These are phyloP conservation scores for Arthroderma uncinatum DNA, from an alignment of 2,329 filamentous ascomycete genomes.

Conservation along the genomic window DNA sequence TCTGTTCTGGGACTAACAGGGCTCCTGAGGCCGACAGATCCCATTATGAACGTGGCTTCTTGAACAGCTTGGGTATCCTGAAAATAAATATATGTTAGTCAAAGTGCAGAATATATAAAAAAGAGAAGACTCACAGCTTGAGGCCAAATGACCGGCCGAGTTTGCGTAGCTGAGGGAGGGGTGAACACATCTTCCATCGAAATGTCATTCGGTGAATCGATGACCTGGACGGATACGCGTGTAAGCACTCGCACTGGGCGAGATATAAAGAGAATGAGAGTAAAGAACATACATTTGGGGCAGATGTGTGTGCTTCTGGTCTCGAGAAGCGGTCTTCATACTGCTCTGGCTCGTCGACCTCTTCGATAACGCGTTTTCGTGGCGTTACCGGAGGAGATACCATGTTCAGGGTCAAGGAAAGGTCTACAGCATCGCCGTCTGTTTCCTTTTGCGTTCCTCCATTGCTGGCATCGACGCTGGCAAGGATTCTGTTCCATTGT, in stretches of 20 bases:
- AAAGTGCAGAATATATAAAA: not conserved
- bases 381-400: constrained; percentile 3
- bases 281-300: not conserved
- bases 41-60: not conserved
- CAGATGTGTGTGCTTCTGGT: not conserved
- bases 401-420: not conserved
- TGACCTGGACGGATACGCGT: not conserved
- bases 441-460: not conserved
- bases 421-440: not conserved
- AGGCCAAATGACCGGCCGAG: not conserved
- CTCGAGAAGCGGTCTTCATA: not conserved
- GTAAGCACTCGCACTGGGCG: not conserved
- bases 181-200: constrained; percentile 3
- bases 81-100: not conserved
- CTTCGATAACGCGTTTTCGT: constrained; percentile 8
- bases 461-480: not conserved
- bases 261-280: not conserved
- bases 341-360: constrained; percentile 6
- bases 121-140: not conserved
- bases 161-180: not conserved
- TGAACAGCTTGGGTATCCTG: not conserved
- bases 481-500: not conserved
- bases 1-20: not conserved
- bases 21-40: not conserved
- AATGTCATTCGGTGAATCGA: not conserved